A percentile compares a stretch with the other conserved stretches of the same genome.
Conservation (phyloP, 345 rosid genomes). For the Citrus maxima region DNA sequence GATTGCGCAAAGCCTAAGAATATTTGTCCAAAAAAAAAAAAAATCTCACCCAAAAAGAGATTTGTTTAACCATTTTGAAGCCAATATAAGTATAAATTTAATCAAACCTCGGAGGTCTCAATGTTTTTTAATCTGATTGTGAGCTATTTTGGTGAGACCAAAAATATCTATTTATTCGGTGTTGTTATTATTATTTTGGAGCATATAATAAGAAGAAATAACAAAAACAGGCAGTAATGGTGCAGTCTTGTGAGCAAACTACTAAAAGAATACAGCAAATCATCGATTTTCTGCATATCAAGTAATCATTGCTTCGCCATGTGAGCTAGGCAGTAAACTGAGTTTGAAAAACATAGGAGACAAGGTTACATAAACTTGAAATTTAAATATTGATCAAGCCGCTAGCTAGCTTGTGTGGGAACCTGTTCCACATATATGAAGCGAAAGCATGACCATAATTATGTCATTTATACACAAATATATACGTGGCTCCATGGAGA, state of each 20-base stretch:
- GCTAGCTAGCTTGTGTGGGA: neutral
- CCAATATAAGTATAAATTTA: no score
- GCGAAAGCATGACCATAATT: neutral
- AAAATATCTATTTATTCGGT: no score
- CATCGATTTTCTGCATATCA: neutral
- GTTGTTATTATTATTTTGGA: neutral
- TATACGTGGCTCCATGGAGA: neutral
- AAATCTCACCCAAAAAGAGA: no score
- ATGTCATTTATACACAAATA: neutral
- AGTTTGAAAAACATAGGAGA: neutral
- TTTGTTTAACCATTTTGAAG: no score
- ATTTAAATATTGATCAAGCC: neutral
- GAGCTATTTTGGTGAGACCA: no score
- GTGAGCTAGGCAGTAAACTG: neutral
- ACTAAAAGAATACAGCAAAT: neutral
- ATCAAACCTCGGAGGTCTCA: no score
- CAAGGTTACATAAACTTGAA: neutral
- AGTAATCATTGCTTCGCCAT: neutral
- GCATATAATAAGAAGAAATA: neutral
- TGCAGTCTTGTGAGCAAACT: neutral
- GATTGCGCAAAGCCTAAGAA: no score
- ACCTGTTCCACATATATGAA: neutral
- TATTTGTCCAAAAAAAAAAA: no score
- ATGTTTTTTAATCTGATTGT: no score
- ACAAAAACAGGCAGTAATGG: neutral